Percentiles rank a stretch among this genome's conserved stretches.
Conservation (phyloP, 2,329 filamentous ascomycete genomes). For the Aspergillus pseudoterreus region DNA sequence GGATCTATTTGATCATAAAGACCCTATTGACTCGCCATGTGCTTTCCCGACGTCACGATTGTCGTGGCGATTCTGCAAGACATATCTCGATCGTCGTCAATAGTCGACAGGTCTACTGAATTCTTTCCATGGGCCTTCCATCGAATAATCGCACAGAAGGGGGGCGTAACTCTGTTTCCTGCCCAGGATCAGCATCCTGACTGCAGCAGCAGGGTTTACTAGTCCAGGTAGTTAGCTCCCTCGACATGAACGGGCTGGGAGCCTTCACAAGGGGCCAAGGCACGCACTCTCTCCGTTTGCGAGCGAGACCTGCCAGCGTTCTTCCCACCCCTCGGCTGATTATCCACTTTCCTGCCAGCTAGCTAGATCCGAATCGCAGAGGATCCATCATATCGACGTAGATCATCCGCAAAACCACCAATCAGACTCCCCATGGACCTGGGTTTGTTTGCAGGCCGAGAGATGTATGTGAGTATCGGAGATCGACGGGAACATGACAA, state of each 20-base stretch:
- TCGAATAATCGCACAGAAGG: not conserved
- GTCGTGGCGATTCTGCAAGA: conserved; percentile 2
- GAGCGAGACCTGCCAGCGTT: not conserved
- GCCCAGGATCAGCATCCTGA: too few species aligned
- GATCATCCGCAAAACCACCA: not conserved
- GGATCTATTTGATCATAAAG: not conserved
- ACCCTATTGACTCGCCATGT: conserved; percentile 3
- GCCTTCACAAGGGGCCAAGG: too few species aligned
- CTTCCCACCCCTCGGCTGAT: not conserved
- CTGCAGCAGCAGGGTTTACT: too few species aligned
- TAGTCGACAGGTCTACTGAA: conserved; percentile 7
- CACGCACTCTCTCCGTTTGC: too few species aligned
- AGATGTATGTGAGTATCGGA: not conserved
- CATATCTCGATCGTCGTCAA: conserved; percentile 8
- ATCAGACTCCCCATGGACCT: not conserved
- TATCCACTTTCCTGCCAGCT: too few species aligned
- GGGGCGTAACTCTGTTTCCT: too few species aligned
- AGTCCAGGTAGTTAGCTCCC: too few species aligned
- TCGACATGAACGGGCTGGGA: too few species aligned
- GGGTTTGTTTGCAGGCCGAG: not conserved
- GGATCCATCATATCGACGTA: not conserved
- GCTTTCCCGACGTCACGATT: not conserved
- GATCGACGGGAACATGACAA: not conserved
- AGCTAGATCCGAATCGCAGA: not conserved
- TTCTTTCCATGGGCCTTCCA: conserved; percentile 2